A percentile compares a stretch with the other conserved stretches of the same genome.
phyloP scores from a whole-genome alignment of 2,329 filamentous ascomycete genomes.

The Tolypocladium tundrense region DNA sequence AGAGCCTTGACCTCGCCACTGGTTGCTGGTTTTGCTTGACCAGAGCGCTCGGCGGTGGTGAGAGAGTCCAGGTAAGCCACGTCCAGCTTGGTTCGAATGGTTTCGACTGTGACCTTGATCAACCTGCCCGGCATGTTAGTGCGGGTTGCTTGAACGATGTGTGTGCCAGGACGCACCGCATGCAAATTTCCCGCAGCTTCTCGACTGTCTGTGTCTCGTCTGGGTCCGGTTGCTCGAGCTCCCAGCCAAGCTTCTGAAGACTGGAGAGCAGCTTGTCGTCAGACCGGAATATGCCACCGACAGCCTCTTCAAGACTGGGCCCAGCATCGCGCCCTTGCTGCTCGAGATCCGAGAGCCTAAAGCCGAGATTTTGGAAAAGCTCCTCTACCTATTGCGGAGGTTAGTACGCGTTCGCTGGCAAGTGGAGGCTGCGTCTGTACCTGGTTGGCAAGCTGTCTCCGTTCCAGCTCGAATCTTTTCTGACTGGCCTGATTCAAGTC shows the following conservation, averaged over 20 bases:
- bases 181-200: constrained; percentile 48
- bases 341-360: constrained; percentile 37
- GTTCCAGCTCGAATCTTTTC: constrained; percentile 23
- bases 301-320: constrained; percentile 33
- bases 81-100: constrained; percentile 42
- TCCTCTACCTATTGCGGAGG: constrained; percentile 30
- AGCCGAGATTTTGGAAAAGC: constrained; percentile 34
- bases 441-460: constrained; percentile 29
- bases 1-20: constrained; percentile 37
- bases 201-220: constrained; percentile 43
- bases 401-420: not conserved
- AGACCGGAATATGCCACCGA: constrained; percentile 41
- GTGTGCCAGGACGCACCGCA: constrained; percentile 25
- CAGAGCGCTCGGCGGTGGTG: constrained; percentile 14
- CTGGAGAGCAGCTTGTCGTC: constrained; percentile 57
- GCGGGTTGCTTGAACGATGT: not conserved
- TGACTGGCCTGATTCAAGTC: constrained; percentile 17
- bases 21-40: constrained; percentile 14
- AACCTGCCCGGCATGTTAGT: constrained; percentile 23
- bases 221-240: constrained; percentile 42
- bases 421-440: constrained; percentile 18
- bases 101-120: constrained; percentile 48
- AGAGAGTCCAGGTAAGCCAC: constrained; percentile 43
- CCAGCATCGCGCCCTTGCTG: constrained; percentile 37
- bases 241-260: constrained; percentile 55